Percentiles rank a stretch among this genome's conserved stretches.
Conservation (phyloP, 352 stramenopile genomes). For the Globisporangium nodosum region DNA sequence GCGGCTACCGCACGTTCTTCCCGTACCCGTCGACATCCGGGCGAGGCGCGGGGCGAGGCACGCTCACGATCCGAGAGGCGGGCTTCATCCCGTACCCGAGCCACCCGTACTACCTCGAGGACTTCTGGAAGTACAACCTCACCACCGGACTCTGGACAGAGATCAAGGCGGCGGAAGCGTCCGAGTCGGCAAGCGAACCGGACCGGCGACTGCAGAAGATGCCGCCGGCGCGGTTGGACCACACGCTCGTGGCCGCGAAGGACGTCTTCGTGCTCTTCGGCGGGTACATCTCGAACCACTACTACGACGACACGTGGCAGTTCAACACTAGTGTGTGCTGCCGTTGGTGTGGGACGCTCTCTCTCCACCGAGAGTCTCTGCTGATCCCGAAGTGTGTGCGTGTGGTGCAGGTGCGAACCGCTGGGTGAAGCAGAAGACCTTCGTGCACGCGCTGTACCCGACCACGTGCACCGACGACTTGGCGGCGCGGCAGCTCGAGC, state of each 20-base stretch:
- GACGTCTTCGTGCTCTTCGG: conserved; percentile 91
- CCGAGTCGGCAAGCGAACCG: conserved; percentile 6
- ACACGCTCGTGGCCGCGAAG: conserved; percentile 68
- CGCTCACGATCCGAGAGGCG: conserved; percentile 33
- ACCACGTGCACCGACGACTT: conserved; percentile 90
- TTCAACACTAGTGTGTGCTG: conserved; percentile 87
- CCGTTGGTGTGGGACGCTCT: background rate
- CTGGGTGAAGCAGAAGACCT: conserved; percentile 88
- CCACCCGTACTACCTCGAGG: conserved; percentile 91
- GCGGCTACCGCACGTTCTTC: conserved; percentile 94
- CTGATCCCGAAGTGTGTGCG: background rate
- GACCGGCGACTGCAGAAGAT: conserved; percentile 14
- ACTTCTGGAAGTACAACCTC: conserved; percentile 94
- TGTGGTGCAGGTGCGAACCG: conserved; percentile 42
- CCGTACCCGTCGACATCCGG: conserved; percentile 90
- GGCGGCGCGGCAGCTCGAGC: conserved; percentile 33
- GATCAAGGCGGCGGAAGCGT: conserved; percentile 21
- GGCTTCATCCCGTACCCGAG: conserved; percentile 87
- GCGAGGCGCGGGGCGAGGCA: conserved; percentile 65
- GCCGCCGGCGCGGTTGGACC: conserved; percentile 74
- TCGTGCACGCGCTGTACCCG: conserved; percentile 90
- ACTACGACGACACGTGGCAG: conserved; percentile 95
- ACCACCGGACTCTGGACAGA: conserved; percentile 77
- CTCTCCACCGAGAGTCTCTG: background rate
- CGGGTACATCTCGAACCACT: conserved; percentile 91